These are phyloP conservation scores for Trametes maxima DNA, from an alignment of 768 basidiomycete genomes.

Conservation along the genomic window DNA sequence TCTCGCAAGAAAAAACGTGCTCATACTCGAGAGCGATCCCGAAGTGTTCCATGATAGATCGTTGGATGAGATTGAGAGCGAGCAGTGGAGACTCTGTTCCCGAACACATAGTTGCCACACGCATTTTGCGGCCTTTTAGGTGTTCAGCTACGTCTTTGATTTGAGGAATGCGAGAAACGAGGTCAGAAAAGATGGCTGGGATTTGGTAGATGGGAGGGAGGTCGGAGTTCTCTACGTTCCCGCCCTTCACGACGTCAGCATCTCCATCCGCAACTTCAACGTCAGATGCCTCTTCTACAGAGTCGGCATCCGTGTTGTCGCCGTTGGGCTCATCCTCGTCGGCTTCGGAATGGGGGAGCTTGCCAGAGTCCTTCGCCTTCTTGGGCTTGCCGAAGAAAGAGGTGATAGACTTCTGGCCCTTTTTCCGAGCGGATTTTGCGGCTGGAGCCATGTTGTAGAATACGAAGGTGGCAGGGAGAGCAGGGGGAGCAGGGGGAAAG, in stretches of 20 bases:
- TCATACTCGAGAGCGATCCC: slow-evolving; percentile 69
- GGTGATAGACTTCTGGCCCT: slow-evolving; percentile 55
- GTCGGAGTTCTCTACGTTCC: slow-evolving; percentile 45
- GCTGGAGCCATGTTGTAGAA: slow-evolving; percentile 18
- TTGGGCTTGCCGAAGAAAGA: slow-evolving; percentile 52
- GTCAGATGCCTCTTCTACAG: not conserved
- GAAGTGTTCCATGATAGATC: slow-evolving; percentile 70
- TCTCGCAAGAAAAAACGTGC: slow-evolving; percentile 96
- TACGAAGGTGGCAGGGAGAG: not conserved
- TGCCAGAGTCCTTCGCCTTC: slow-evolving; percentile 14
- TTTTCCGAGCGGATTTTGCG: slow-evolving; percentile 33
- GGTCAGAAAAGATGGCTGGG: slow-evolving; percentile 74
- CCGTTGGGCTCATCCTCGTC: slow-evolving; percentile 13
- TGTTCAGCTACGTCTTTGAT: slow-evolving; percentile 68
- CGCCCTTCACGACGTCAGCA: slow-evolving; percentile 35
- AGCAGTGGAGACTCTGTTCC: slow-evolving; percentile 95
- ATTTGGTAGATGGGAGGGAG: slow-evolving; percentile 78
- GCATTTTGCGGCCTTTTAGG: slow-evolving; percentile 77
- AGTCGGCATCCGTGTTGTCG: not conserved
- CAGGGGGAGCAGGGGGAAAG: too few species aligned
- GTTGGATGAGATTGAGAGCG: slow-evolving; percentile 82
- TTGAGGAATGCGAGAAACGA: slow-evolving; percentile 64
- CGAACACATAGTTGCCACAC: slow-evolving; percentile 97
- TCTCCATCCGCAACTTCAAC: slow-evolving; percentile 36
- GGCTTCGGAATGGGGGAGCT: not conserved